Conservation (phyloP, 202 grass and related monocot genomes). For the Musa balbisiana region DNA sequence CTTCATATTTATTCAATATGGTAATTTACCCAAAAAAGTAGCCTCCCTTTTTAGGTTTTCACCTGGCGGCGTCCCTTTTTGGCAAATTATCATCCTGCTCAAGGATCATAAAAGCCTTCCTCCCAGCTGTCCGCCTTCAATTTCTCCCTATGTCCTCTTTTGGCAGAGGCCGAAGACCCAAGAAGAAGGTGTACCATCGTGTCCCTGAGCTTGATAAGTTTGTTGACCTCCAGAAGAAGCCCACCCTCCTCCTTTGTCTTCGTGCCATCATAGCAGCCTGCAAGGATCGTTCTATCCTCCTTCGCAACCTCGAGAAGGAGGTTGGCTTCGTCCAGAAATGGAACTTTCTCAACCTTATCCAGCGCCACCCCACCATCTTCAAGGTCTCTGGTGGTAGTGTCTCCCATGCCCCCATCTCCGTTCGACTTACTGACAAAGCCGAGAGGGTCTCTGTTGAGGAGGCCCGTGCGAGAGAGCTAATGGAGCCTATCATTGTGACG, state of each 20-base stretch:
- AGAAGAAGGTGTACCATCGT: constrained; percentile 84
- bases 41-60: too few relatives aligned
- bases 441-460: constrained; percentile 56
- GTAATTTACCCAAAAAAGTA: too few relatives aligned
- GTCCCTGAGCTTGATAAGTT: constrained; percentile 60
- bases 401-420: constrained; percentile 42
- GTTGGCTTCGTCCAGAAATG: constrained; percentile 81
- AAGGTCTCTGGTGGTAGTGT: constrained; percentile 43
- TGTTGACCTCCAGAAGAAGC: constrained; percentile 84
- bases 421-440: constrained; percentile 70
- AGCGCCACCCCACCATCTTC: constrained; percentile 61
- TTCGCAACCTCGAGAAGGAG: constrained; percentile 79
- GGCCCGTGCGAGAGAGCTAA: constrained; percentile 36
- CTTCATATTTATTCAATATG: too few relatives aligned
- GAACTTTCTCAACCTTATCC: constrained; percentile 57
- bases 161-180: constrained; percentile 43
- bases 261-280: constrained; percentile 44
- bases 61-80: too few relatives aligned
- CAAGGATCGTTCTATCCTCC: constrained; percentile 45
- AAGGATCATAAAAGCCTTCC: background rate
- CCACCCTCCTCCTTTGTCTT: constrained; percentile 49
- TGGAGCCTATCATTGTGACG: constrained; percentile 72
- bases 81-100: too few relatives aligned
- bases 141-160: constrained; percentile 36
- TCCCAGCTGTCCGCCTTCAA: constrained; percentile 23